Percentiles rank a stretch among this genome's conserved stretches.
Conservation (phyloP, 352 stramenopile genomes). For the Phytopythium vexans region DNA sequence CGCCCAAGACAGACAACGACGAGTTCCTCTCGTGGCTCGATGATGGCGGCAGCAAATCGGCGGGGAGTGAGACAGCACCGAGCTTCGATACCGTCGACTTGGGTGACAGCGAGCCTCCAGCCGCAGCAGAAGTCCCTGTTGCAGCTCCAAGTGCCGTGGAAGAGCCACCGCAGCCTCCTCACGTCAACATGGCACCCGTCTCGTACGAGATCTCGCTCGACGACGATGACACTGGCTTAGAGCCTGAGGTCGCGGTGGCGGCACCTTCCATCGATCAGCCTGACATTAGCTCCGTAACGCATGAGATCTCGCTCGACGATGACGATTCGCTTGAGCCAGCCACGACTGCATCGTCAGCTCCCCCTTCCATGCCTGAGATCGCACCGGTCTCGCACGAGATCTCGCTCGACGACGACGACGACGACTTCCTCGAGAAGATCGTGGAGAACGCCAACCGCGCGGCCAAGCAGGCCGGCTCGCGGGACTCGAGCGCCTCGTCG, state of each 20-base stretch:
- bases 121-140: constrained; percentile 5
- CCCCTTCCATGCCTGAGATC: too few species aligned
- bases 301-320: constrained; percentile 30
- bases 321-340: constrained; percentile 8
- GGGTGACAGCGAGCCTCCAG: constrained; percentile 5
- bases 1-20: constrained; percentile 27
- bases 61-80: not conserved
- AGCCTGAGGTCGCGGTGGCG: too few species aligned
- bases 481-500: constrained; percentile 55
- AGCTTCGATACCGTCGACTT: too few species aligned
- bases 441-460: constrained; percentile 52
- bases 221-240: constrained; percentile 14
- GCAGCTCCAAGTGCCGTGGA: not conserved
- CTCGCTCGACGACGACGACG: constrained; percentile 35
- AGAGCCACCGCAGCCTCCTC: too few species aligned
- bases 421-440: constrained; percentile 55
- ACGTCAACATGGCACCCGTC: not conserved
- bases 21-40: constrained; percentile 85
- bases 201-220: constrained; percentile 28
- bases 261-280: too few species aligned
- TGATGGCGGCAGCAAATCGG: constrained; percentile 16
- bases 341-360: too few species aligned
- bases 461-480: constrained; percentile 25
- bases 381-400: constrained; percentile 12
- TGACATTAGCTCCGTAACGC: constrained; percentile 1